Evolutionary conservation across 345 rosid species (phyloP).

Genomic region (Odontarrhena argentea): DNA sequence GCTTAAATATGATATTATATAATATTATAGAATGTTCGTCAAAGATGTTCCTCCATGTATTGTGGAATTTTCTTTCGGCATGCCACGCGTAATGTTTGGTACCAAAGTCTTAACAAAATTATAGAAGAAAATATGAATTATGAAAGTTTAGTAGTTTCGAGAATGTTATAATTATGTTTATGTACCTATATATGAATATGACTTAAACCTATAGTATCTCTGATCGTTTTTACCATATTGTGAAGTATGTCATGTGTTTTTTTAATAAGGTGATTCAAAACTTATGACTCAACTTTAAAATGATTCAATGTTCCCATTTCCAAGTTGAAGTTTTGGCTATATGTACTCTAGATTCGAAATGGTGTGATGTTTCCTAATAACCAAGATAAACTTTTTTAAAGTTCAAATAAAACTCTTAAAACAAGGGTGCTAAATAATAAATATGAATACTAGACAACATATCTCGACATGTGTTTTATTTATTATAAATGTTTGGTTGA

Average conservation of each 20-base stretch:
- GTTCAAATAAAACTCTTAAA: too few relatives aligned
- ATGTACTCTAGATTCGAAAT: background rate
- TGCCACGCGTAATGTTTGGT: conserved; percentile 26
- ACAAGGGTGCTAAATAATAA: too few relatives aligned
- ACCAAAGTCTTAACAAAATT: conserved; percentile 12
- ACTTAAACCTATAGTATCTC: background rate
- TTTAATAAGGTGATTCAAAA: background rate
- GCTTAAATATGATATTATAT: conserved; percentile 11
- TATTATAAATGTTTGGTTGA: too few relatives aligned
- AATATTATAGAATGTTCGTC: conserved; percentile 24
- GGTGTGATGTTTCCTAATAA: too few relatives aligned
- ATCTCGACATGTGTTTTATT: too few relatives aligned
- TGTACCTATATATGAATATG: conserved; percentile 24
- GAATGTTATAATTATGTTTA: background rate
- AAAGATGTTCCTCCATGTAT: conserved; percentile 30
- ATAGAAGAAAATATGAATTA: conserved; percentile 10
- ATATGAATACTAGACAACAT: too few relatives aligned
- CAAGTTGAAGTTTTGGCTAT: background rate
- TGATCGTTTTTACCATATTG: background rate
- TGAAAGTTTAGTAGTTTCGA: conserved; percentile 33
- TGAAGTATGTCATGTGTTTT: background rate
- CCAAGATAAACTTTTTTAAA: too few relatives aligned
- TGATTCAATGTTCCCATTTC: background rate
- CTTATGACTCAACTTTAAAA: background rate
- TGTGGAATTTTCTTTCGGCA: conserved; percentile 17